Percentiles rank a stretch among this genome's conserved stretches.
Evolutionary conservation across 1,139 yeast species (phyloP).

Genomic region (Suhomyces yuchorum): DNA sequence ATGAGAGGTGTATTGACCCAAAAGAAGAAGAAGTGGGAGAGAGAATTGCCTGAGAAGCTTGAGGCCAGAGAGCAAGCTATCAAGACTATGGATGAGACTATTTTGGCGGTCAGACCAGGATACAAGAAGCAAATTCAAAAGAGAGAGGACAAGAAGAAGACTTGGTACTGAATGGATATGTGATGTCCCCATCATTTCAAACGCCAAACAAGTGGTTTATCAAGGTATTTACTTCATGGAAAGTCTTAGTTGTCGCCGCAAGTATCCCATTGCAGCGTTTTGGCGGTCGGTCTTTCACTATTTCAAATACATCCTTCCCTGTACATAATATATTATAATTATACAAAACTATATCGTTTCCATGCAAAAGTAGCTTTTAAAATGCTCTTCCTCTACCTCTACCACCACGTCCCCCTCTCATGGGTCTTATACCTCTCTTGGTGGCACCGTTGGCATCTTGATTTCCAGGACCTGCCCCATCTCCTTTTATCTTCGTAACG

Average conservation of each 20-base stretch:
- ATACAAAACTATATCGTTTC: conserved; percentile 8
- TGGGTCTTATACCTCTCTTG: conserved; percentile 19
- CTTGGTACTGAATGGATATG: conserved; percentile 38
- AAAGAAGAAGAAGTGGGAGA: conserved; percentile 81
- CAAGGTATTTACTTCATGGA: not conserved
- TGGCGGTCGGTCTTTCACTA: not conserved
- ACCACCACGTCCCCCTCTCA: conserved; percentile 23
- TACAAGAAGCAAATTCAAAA: conserved; percentile 59
- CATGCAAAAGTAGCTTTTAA: conserved; percentile 5
- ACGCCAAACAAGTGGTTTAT: not conserved
- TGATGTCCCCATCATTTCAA: not conserved
- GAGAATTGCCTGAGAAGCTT: conserved; percentile 63
- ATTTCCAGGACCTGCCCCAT: conserved; percentile 45
- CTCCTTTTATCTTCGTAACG: conserved; percentile 39
- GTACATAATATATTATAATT: conserved; percentile 12
- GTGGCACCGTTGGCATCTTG: conserved; percentile 18
- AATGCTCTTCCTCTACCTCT: conserved; percentile 21
- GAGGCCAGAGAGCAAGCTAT: conserved; percentile 67
- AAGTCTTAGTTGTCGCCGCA: not conserved
- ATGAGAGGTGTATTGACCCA: conserved; percentile 79
- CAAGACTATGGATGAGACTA: conserved; percentile 69
- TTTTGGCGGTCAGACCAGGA: conserved; percentile 64
- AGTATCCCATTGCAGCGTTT: not conserved
- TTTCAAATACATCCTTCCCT: conserved; percentile 4
- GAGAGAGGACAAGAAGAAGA: conserved; percentile 48